Evolutionary conservation across 164 flowering plant species (phyloP), one percentile per base, ranked within the genome.

Genomic region (Kingdonia uniflora): DNA sequence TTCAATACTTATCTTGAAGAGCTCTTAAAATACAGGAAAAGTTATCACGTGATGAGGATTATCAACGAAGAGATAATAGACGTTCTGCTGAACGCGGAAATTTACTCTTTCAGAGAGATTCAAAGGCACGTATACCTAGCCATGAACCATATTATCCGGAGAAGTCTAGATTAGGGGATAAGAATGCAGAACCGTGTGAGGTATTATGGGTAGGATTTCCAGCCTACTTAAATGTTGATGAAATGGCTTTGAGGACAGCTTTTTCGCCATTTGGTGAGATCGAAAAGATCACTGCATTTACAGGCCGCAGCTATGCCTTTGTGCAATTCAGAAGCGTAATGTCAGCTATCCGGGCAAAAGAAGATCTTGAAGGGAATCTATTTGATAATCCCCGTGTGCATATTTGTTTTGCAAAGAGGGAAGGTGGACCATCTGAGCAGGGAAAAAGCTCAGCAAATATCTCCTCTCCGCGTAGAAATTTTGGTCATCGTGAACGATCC

Each of bases 131-230:
- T 46, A 65, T 61, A 54, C 51, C 54, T 52, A 77, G 83, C 60
- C 79, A 80, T 50, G 87, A 81, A 19, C 55, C 58, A 19, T 60
- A 49, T 52, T 64, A 56, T 67, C 55, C 65, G 38, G 81, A 79
- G 19, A 81, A 72, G 61, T 67, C 80, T 54, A 83, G 65, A 52
- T 57, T 42, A 42, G 77, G 60, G 57, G 88, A 82, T 64, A 80
- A 72, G 68, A 65, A 55, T 66, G 75, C 69, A 53, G 95, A 88
- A 59, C 87, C 96, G 19, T 82, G 94, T 76, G 90, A 84, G 62
- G 88, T 92, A 39, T 70, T 92, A 45, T 88, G 96, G 96, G 72
- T 92, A 52, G 96, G 96, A 17, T 92, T 81, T 69, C 98, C 98
- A 38, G 72, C 86, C 20, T 68, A 54, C 20, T 48, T 92, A 70